These are phyloP conservation scores for Waltergamsia citrina DNA, from an alignment of 2,329 filamentous ascomycete species.

Conservation along the genomic window DNA sequence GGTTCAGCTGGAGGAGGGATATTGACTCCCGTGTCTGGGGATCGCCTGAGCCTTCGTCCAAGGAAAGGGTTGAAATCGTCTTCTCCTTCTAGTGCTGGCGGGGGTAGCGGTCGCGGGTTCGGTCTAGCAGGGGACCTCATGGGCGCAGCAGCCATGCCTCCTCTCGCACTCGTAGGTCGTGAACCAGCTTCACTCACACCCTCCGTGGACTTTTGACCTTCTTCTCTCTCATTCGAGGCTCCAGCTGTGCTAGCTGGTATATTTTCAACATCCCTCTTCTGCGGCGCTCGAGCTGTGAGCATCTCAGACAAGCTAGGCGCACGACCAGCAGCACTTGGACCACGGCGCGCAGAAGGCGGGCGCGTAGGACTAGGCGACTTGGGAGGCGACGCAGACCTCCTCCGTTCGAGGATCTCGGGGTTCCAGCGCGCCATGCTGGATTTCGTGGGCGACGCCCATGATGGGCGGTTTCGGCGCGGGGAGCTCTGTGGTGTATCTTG, in stretches of 20 bases:
- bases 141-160: slow-evolving; percentile 23
- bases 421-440: slow-evolving; percentile 53
- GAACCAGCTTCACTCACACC: slow-evolving; percentile 13
- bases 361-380: slow-evolving; percentile 10
- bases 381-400: slow-evolving; percentile 25
- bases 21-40: slow-evolving; percentile 6
- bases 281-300: slow-evolving; percentile 12
- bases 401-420: slow-evolving; percentile 43
- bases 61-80: slow-evolving; percentile 32
- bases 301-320: slow-evolving; percentile 16
- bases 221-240: neutral
- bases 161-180: slow-evolving; percentile 8
- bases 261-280: neutral
- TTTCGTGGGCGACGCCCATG: slow-evolving; percentile 59
- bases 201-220: neutral
- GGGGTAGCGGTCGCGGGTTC: slow-evolving; percentile 35
- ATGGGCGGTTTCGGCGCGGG: slow-evolving; percentile 28
- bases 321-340: slow-evolving; percentile 9
- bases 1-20: slow-evolving; percentile 37
- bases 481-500: slow-evolving; percentile 5
- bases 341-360: slow-evolving; percentile 4
- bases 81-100: slow-evolving; percentile 29
- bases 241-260: too few species aligned
- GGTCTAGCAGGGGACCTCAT: slow-evolving; percentile 31
- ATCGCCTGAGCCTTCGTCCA: slow-evolving; percentile 22